phyloP scores from a whole-genome alignment of 305 asterid species.

The Solanum hybrid region DNA sequence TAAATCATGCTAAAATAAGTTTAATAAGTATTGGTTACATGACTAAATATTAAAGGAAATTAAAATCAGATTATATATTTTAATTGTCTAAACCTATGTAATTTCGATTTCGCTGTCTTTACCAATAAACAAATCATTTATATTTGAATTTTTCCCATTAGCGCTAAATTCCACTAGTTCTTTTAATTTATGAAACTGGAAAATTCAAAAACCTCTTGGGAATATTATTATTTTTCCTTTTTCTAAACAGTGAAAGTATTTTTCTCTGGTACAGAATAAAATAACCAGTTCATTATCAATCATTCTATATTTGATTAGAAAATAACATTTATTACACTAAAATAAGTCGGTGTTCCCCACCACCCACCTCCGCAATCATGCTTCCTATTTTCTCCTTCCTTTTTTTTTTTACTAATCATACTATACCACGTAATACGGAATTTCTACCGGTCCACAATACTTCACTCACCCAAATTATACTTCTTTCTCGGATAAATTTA shows the following conservation, averaged over 20 bases:
- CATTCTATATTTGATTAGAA: conserved; percentile 1
- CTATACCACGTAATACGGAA: not conserved
- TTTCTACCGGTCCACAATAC: not conserved
- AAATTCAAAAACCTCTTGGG: not conserved
- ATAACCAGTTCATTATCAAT: not conserved
- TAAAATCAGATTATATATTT: too few relatives aligned
- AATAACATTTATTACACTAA: not conserved
- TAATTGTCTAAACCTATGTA: too few relatives aligned
- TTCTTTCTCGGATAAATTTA: not conserved
- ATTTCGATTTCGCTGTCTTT: not conserved
- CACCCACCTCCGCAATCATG: not conserved
- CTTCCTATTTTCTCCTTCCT: not conserved
- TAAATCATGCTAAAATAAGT: too few relatives aligned
- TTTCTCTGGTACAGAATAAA: not conserved
- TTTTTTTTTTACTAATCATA: not conserved
- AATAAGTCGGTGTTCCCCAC: not conserved
- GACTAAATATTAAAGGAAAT: too few relatives aligned
- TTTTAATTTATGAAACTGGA: not conserved
- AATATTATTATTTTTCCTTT: not conserved
- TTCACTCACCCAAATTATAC: not conserved
- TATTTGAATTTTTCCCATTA: not conserved
- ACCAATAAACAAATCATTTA: not conserved
- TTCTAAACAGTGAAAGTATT: not conserved
- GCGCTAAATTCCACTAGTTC: not conserved
- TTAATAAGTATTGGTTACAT: too few relatives aligned